These are phyloP conservation scores for Diutina rugosa DNA, from an alignment of 1,139 yeast species.

Conservation along the genomic window DNA sequence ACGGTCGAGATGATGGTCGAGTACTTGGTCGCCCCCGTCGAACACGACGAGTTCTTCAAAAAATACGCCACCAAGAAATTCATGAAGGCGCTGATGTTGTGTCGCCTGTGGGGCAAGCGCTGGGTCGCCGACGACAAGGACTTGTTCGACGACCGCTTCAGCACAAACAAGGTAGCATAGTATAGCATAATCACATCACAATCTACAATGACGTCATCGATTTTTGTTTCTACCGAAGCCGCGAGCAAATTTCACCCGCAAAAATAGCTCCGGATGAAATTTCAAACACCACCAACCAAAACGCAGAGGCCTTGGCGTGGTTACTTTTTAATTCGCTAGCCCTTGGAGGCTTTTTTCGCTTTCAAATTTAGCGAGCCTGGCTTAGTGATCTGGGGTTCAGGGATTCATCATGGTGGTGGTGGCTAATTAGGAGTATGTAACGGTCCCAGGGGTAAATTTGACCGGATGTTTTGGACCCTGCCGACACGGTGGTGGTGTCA, in stretches of 20 bases:
- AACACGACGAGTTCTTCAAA: constrained; percentile 86
- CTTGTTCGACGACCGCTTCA: constrained; percentile 1
- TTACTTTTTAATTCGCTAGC: too few relatives aligned
- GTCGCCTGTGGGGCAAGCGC: constrained; percentile 85
- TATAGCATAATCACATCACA: background rate
- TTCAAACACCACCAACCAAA: background rate
- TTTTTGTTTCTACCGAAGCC: background rate
- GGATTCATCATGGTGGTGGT: background rate
- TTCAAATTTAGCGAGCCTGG: too few relatives aligned
- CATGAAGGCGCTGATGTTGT: constrained; percentile 80
- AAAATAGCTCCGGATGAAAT: background rate
- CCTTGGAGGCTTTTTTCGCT: too few relatives aligned
- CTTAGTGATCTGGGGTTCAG: too few relatives aligned
- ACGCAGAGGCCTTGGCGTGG: too few relatives aligned
- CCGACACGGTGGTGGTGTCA: background rate
- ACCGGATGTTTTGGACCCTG: background rate
- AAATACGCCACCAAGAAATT: constrained; percentile 86
- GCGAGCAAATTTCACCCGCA: background rate
- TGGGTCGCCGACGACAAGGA: constrained; percentile 14
- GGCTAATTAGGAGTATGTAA: background rate
- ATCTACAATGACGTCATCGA: background rate
- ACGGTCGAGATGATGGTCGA: constrained; percentile 65
- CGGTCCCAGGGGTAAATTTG: background rate
- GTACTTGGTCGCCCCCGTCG: constrained; percentile 72
- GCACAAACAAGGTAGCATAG: constrained; percentile 1